Conservation (phyloP, 1,139 yeast genomes). For the Pichia terricola region DNA sequence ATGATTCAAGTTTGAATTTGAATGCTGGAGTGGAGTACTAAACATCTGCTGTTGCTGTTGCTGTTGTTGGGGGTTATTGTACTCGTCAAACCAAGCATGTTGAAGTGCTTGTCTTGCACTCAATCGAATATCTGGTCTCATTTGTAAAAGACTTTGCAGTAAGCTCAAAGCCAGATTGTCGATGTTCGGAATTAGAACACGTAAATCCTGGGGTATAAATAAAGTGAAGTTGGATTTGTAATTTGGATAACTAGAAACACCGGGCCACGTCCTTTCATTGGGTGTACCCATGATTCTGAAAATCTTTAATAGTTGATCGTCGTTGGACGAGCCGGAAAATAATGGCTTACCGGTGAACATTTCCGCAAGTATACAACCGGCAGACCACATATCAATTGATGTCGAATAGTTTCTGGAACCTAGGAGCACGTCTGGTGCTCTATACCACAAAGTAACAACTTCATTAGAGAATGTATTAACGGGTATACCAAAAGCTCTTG, state of each 20-base stretch:
- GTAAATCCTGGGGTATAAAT: conserved; percentile 76
- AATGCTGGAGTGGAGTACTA: no score
- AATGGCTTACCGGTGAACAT: conserved; percentile 98
- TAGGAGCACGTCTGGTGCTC: conserved; percentile 94
- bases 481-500: conserved; percentile 97
- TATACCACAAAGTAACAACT: conserved; percentile 95
- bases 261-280: conserved; percentile 93
- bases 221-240: conserved; percentile 72
- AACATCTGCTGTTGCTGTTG: no score
- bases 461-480: conserved; percentile 95
- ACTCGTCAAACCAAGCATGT: conserved; percentile 94
- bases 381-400: conserved; percentile 97
- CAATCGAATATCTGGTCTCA: conserved; percentile 87
- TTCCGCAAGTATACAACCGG: conserved; percentile 96
- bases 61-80: conserved; percentile 22
- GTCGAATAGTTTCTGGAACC: conserved; percentile 95
- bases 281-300: conserved; percentile 96
- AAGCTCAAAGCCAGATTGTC: conserved; percentile 78
- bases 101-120: conserved; percentile 88
- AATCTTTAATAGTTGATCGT: conserved; percentile 82
- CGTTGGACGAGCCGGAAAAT: conserved; percentile 94
- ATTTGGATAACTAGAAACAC: conserved; percentile 76
- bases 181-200: conserved; percentile 64
- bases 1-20: no score
- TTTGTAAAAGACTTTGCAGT: conserved; percentile 66